Conservation (phyloP, 192 early-diverging fungal genomes). For the Rhizophagus prolifer region DNA sequence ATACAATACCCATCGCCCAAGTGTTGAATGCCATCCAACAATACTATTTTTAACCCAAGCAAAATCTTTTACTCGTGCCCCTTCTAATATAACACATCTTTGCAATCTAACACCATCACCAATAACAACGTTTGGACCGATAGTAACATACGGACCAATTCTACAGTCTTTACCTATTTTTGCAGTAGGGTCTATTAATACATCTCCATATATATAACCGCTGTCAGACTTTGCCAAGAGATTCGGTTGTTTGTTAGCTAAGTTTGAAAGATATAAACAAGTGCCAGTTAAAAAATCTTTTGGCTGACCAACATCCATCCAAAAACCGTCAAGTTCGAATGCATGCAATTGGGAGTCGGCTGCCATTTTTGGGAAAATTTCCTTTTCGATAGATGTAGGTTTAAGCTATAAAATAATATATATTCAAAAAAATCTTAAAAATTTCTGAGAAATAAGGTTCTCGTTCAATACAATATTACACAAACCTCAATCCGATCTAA, state of each 20-base stretch:
- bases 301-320: conserved; percentile 99
- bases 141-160: conserved; percentile 96
- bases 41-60: conserved; percentile 90
- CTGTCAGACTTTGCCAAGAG: conserved; percentile 64
- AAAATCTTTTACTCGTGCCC: conserved; percentile 80
- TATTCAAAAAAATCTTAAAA: neutral
- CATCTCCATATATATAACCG: conserved; percentile 78
- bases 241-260: conserved; percentile 76
- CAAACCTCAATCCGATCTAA: conserved; percentile 85
- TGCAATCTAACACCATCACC: conserved; percentile 94
- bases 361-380: conserved; percentile 95
- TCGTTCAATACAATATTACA: neutral
- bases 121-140: conserved; percentile 87
- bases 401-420: conserved; percentile 54
- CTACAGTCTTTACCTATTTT: conserved; percentile 93
- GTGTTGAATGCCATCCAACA: conserved; percentile 93
- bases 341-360: conserved; percentile 83
- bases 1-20: conserved; percentile 81
- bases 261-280: conserved; percentile 84
- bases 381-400: conserved; percentile 98
- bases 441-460: neutral
- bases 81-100: conserved; percentile 86
- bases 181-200: conserved; percentile 88
- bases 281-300: conserved; percentile 97
- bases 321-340: conserved; percentile 94